Evolutionary conservation across 2,329 filamentous ascomycete species (phyloP), one percentile per base, ranked within the genome.

Genomic region (Aspergillus intermedius): DNA sequence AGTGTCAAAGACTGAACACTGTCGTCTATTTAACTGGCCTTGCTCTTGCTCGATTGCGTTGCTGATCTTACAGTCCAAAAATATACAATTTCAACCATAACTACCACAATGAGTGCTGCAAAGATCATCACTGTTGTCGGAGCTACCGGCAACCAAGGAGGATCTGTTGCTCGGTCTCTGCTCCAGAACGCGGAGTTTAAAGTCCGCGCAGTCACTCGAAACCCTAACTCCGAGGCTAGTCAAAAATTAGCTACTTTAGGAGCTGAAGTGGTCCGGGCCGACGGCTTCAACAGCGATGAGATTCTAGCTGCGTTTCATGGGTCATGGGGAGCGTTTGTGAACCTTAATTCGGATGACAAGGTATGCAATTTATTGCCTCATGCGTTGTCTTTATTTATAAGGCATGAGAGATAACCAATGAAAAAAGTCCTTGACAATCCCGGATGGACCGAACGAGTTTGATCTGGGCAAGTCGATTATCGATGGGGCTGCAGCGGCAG

Each of bases 401-500:
- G 15, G 15, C 28, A 2, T 17, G 21, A 42, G 40, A 30, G 22
- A n/a, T 40, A 23, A 42, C 19, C 12, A 17, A 8, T 41, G 17
- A 8, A 5, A 23, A 13, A 28, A 48, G 39, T 37, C 30, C 21
- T 51, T 42, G 10, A 44, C 21, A 13, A 43, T 44, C 15, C 32
- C 39, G 12, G 40, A 52, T 4, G 61, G 63, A 1, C 62, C 59
- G 2, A 65, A 52, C 2, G 70, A 73, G 48, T 56, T 57, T 5
- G 68, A 67, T n/a, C 42, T 71, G 19, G 69, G 68, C 8, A 69
- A 64, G 40, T 51, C 30, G 3, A 50, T 72, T 37, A 54, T 70
- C 10, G 66, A 70, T 44, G 60, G 60, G 7, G 68, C 67, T 1
- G 57, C 54, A 13, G 55, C 62, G 10, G 65, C 62, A 8, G 64